Evolutionary conservation across 148 eudicot genomes (phyloP).

Genomic region (Cornus suecica): DNA sequence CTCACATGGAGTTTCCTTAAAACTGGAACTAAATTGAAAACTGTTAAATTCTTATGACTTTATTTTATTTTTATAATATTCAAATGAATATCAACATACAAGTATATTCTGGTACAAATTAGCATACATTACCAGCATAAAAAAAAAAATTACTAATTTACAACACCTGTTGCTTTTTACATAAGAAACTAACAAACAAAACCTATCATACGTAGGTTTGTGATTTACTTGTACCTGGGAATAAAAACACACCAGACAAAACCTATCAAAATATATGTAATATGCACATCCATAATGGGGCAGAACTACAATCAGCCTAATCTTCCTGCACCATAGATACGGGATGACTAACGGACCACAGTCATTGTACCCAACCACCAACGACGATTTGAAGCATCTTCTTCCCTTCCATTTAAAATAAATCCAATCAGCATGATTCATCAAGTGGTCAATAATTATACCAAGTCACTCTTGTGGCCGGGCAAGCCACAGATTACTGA

Average conservation of each 20-base stretch:
- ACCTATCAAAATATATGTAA: conserved; percentile 6
- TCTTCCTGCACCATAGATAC: neutral
- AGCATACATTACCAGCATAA: neutral
- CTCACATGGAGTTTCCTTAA: neutral
- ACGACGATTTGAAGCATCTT: neutral
- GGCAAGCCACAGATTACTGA: conserved; percentile 92
- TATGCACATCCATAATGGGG: conserved; percentile 10
- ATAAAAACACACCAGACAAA: neutral
- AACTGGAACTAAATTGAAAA: neutral
- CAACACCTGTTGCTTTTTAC: too few relatives aligned
- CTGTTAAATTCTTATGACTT: neutral
- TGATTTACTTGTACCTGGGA: neutral
- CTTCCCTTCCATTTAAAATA: neutral
- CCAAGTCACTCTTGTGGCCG: conserved; percentile 64
- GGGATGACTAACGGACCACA: neutral
- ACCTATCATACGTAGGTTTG: neutral
- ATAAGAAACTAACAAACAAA: neutral
- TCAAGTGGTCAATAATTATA: neutral
- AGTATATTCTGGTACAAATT: neutral
- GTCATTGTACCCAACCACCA: neutral
- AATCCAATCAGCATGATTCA: neutral
- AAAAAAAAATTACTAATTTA: too few relatives aligned
- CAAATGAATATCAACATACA: conserved; percentile 9
- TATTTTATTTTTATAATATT: neutral
- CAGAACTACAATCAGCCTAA: neutral